Evolutionary conservation across 2,329 filamentous ascomycete genomes (phyloP).

Genomic region (Fusarium nodosum): DNA sequence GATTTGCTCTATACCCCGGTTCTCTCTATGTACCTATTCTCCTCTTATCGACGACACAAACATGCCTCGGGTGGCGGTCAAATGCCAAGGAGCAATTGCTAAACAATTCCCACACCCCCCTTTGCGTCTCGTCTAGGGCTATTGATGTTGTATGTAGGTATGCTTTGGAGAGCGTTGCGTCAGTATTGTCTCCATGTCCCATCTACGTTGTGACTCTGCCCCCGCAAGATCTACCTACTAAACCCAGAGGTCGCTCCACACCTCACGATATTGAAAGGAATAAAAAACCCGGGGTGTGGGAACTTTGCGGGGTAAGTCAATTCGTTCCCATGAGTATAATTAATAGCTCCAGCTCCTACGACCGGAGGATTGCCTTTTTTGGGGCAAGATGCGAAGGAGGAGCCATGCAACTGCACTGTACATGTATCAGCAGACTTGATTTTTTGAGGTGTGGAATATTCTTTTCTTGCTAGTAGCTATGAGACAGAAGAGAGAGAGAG

Average conservation of each 20-base stretch:
- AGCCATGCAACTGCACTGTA: not conserved
- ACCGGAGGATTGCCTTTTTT: constrained; percentile 45
- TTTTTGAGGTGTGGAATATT: not conserved
- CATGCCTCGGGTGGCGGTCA: constrained; percentile 49
- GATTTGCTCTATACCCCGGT: not conserved
- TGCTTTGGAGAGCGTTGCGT: not conserved
- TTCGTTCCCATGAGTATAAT: not conserved
- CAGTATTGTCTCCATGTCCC: constrained; percentile 9
- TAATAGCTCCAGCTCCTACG: constrained; percentile 30
- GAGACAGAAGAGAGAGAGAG: not conserved
- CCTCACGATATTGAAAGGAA: constrained; percentile 12
- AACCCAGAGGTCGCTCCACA: constrained; percentile 6
- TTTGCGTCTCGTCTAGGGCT: not conserved
- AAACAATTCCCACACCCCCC: constrained; percentile 15
- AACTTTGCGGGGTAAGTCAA: constrained; percentile 47
- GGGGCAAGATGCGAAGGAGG: constrained; percentile 44
- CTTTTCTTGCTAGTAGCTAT: not conserved
- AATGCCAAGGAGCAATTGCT: constrained; percentile 23
- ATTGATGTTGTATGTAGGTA: not conserved
- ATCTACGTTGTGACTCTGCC: constrained; percentile 17
- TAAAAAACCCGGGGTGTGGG: constrained; percentile 34
- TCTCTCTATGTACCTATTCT: not conserved
- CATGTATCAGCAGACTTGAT: constrained; percentile 27
- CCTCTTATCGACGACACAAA: constrained; percentile 20
- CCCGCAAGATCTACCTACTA: constrained; percentile 48